Conservation (phyloP, 2,329 filamentous ascomycete species). For the Talaromyces sp. region DNA sequence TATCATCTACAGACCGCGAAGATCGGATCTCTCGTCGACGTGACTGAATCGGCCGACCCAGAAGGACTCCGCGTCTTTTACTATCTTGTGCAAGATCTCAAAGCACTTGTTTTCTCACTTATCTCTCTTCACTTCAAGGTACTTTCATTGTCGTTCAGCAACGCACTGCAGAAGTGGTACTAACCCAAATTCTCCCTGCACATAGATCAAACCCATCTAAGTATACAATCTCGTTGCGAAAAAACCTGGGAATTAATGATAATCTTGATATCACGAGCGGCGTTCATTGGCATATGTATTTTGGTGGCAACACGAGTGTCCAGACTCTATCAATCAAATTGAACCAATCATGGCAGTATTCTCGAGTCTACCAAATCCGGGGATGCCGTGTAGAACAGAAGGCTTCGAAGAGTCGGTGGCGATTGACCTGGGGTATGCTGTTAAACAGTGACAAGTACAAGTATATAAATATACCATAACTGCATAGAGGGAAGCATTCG, state of each 20-base stretch:
- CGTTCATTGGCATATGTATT: constrained; percentile 5
- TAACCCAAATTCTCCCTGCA: constrained; percentile 6
- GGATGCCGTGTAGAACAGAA: not conserved
- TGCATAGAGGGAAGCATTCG: not conserved
- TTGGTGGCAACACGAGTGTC: not conserved
- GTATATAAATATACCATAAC: not conserved
- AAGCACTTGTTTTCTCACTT: constrained; percentile 91
- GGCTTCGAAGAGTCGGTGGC: not conserved
- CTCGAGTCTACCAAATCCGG: not conserved
- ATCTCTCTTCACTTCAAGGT: constrained; percentile 97
- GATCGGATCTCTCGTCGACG: constrained; percentile 93
- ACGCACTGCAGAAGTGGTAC: not conserved
- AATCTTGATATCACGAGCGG: constrained; percentile 4
- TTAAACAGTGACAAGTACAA: not conserved
- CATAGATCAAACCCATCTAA: constrained; percentile 51
- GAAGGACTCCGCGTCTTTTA: constrained; percentile 97
- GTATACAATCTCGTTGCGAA: not conserved
- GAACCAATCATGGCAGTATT: not conserved
- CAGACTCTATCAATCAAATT: not conserved
- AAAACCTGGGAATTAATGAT: not conserved
- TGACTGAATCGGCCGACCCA: constrained; percentile 91
- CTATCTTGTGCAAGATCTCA: constrained; percentile 95
- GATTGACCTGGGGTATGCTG: not conserved
- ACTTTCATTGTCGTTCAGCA: constrained; percentile 15
- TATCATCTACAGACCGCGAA: constrained; percentile 70